These are phyloP conservation scores for Chrysoporthe deuterocubensis DNA, from an alignment of 2,329 filamentous ascomycete species.

Conservation along the genomic window DNA sequence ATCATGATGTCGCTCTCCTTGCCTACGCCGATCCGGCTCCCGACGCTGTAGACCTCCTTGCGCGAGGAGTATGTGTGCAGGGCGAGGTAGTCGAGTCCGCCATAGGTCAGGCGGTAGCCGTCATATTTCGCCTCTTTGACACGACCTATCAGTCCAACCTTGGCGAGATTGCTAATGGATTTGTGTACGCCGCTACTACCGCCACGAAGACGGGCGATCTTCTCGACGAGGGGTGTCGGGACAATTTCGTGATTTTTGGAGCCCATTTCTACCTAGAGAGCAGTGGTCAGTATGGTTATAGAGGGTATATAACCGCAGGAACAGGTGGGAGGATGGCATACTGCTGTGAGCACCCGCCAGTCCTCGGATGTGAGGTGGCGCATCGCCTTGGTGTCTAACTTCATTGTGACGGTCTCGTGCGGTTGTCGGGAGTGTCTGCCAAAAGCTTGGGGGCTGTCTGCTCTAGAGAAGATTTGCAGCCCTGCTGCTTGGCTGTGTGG, in stretches of 20 bases:
- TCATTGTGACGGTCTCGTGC: constrained; percentile 63
- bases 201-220: constrained; percentile 79
- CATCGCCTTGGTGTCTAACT: constrained; percentile 90
- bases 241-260: constrained; percentile 98
- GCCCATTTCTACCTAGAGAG: constrained; percentile 76
- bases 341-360: constrained; percentile 92
- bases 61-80: constrained; percentile 85
- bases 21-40: constrained; percentile 91
- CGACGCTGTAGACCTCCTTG: constrained; percentile 85
- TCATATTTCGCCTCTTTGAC: constrained; percentile 98
- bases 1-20: constrained; percentile 98
- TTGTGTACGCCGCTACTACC: constrained; percentile 79
- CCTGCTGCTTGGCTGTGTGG: neutral
- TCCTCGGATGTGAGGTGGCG: constrained; percentile 92
- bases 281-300: constrained; percentile 39
- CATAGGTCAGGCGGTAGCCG: constrained; percentile 94
- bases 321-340: constrained; percentile 49
- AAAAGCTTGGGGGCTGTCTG: neutral
- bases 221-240: constrained; percentile 84
- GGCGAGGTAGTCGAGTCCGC: constrained; percentile 96
- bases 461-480: neutral
- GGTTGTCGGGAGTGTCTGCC: neutral
- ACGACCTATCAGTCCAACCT: constrained; percentile 86
- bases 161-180: constrained; percentile 88
- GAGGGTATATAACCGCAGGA: constrained; percentile 33